Evolutionary conservation across 2,329 filamentous ascomycete genomes (phyloP).

Genomic region (Alternaria postmessia): DNA sequence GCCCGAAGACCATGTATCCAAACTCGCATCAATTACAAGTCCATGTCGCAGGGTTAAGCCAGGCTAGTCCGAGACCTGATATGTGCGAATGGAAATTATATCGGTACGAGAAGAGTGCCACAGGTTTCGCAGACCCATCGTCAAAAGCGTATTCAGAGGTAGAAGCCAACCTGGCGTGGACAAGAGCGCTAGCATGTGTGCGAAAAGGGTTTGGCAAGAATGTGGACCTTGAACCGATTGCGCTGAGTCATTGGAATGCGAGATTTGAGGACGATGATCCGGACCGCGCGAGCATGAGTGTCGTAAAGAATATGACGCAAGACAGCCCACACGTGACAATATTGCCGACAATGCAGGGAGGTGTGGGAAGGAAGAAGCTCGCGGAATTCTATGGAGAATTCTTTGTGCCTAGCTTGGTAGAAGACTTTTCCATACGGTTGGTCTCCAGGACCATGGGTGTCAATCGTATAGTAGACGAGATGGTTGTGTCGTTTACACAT

Average conservation of each 20-base stretch:
- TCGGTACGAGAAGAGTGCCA: conserved; percentile 48
- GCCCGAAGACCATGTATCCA: conserved; percentile 50
- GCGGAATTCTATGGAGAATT: conserved; percentile 64
- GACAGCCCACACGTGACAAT: conserved; percentile 48
- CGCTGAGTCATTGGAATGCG: conserved; percentile 45
- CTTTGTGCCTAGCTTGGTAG: conserved; percentile 63
- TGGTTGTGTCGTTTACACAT: conserved; percentile 65
- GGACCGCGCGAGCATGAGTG: conserved; percentile 40
- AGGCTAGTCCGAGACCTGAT: conserved; percentile 36
- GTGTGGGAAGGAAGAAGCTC: conserved; percentile 53
- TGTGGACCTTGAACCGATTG: conserved; percentile 45
- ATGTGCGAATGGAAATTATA: conserved; percentile 52
- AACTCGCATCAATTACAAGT: conserved; percentile 48
- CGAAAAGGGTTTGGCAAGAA: conserved; percentile 49
- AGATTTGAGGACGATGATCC: conserved; percentile 45
- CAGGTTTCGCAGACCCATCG: conserved; percentile 55
- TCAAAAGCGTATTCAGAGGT: conserved; percentile 51
- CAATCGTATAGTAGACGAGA: conserved; percentile 67
- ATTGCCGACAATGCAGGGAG: conserved; percentile 56
- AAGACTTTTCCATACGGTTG: conserved; percentile 62
- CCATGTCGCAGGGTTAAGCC: conserved; percentile 53
- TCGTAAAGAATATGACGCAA: conserved; percentile 45
- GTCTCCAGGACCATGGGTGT: conserved; percentile 64
- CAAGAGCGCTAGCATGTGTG: conserved; percentile 51
- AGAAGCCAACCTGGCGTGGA: conserved; percentile 54